Base-by-base conservation (phyloP, 2,329 filamentous ascomycete species). In the Pseudocercospora pini-densiflorae region DNA sequence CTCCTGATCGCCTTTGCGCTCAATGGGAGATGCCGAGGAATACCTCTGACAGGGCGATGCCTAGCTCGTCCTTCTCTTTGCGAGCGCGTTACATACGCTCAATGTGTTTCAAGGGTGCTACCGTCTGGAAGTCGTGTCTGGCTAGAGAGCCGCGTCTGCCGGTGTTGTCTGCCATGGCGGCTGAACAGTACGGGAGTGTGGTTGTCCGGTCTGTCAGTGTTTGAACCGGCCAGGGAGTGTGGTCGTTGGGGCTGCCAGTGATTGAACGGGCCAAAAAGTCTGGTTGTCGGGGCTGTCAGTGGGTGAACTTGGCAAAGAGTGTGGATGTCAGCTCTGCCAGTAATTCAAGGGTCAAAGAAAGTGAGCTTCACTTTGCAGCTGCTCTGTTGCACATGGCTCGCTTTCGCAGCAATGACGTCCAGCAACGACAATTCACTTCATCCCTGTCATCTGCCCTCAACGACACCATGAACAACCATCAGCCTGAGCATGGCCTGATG, bases 11-110 rank as follows among this genome's bases (percentile, higher is more conserved):
- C 86, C 81, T 1, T 81, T 77, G 57, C 84, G 80, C 57, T 85
- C 80, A 47, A 86, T 86, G 3, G 3, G 89, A 88, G 36, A 91
- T 85, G 62, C 89, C 89, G 49, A 88, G 77, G 70, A 86, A 92
- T 57, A 90, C 82, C 27, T 72, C 63, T 2, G 68, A 66, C 1
- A 69, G 63, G 6, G 70, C 64, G n/a, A 70, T 68, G 16, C 70
- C 70, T 7, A 67, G 54, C 63, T 70, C 66, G 21, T 70, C 64
- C 23, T 68, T 59, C 33, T 70, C 61, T 40, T 65, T 14, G 27
- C 59, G 63, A 10, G 51, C 45, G 12, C 65, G 62, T 19, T 66
- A 59, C 65, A 68, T 67, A 45, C 70, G 68, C 62, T 70, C 68
- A 21, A 72, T 72, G 59, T 70, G 61, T 27, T 59, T 61, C 9